Percentiles rank a stretch among this genome's conserved stretches.
These are phyloP conservation scores for Leishmania lainsoni DNA, from an alignment of 208 protist genomes.

Conservation along the genomic window DNA sequence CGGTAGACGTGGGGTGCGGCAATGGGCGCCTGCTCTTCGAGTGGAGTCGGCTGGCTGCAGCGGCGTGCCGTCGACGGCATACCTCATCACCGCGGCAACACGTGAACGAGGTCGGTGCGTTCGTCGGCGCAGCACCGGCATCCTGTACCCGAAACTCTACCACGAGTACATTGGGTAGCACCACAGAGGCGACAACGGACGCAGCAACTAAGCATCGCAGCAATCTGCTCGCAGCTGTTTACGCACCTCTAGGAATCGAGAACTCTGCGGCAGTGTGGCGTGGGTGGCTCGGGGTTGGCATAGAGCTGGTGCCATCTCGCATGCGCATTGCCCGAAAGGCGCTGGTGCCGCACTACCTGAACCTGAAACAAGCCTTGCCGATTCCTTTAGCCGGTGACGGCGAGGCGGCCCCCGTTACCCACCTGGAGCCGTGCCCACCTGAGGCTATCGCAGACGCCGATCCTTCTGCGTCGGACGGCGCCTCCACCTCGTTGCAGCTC, in stretches of 20 bases:
- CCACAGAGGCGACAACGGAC: conserved; percentile 2
- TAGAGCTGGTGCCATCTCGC: conserved; percentile 70
- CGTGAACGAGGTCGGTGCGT: not conserved
- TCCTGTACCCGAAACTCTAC: not conserved
- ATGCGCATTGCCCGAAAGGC: conserved; percentile 60
- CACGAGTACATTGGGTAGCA: conserved; percentile 1
- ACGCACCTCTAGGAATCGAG: conserved; percentile 16
- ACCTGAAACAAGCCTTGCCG: conserved; percentile 29
- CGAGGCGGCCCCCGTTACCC: not conserved
- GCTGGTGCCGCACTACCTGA: conserved; percentile 42
- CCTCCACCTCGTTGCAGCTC: conserved; percentile 6
- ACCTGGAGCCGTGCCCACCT: conserved; percentile 18
- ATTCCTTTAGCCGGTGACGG: conserved; percentile 1
- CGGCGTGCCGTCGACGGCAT: conserved; percentile 20
- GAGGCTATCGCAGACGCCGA: conserved; percentile 21
- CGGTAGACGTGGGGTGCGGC: conserved; percentile 67
- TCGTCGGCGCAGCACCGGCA: not conserved
- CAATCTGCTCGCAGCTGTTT: conserved; percentile 19
- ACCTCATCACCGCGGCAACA: conserved; percentile 1
- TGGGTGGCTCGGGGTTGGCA: conserved; percentile 56
- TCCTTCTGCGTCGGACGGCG: conserved; percentile 14
- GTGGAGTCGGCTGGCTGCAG: conserved; percentile 55
- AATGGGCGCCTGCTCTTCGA: conserved; percentile 80
- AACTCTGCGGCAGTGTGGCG: conserved; percentile 14
- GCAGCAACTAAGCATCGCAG: conserved; percentile 3